Conservation (phyloP, 2,329 filamentous ascomycete genomes). For the Neoarthrinium moseri region DNA sequence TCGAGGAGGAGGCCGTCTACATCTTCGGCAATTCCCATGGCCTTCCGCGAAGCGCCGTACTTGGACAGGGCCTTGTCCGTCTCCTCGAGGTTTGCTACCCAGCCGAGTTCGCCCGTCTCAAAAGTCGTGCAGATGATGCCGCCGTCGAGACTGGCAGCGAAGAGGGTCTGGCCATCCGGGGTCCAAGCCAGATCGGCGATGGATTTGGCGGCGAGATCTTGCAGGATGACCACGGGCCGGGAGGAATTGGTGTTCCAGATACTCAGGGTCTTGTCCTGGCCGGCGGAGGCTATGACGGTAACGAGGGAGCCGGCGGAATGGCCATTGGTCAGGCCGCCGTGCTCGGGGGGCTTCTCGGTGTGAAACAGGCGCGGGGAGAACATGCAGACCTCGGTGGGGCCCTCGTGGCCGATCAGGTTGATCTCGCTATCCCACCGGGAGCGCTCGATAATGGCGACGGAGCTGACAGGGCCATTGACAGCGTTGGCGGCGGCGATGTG, state of each 20-base stretch:
- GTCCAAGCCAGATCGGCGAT: constrained; percentile 95
- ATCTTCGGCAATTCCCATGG: constrained; percentile 89
- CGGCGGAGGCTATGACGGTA: constrained; percentile 94
- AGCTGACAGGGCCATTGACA: constrained; percentile 95
- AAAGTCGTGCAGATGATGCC: constrained; percentile 82
- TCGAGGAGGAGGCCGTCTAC: constrained; percentile 85
- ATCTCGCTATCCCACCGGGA: constrained; percentile 94
- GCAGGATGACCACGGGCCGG: constrained; percentile 82
- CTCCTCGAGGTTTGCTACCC: constrained; percentile 80
- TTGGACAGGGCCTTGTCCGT: constrained; percentile 93
- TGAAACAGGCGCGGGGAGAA: constrained; percentile 92
- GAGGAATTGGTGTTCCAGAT: constrained; percentile 98
- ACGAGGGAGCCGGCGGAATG: constrained; percentile 56
- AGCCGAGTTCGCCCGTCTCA: constrained; percentile 83
- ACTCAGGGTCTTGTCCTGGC: constrained; percentile 92
- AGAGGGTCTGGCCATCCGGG: constrained; percentile 85
- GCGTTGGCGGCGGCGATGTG: constrained; percentile 97
- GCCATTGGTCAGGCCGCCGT: constrained; percentile 48
- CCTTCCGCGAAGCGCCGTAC: constrained; percentile 84
- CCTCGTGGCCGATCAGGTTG: constrained; percentile 95
- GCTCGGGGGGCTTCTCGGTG: constrained; percentile 62
- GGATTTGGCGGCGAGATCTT: constrained; percentile 85
- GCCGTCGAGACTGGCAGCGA: constrained; percentile 84
- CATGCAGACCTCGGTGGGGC: constrained; percentile 93
- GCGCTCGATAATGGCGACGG: constrained; percentile 92